A percentile compares a stretch with the other conserved stretches of the same genome.
phyloP scores from a whole-genome alignment of 352 stramenopile genomes.

The Pythium grandisporangium region DNA sequence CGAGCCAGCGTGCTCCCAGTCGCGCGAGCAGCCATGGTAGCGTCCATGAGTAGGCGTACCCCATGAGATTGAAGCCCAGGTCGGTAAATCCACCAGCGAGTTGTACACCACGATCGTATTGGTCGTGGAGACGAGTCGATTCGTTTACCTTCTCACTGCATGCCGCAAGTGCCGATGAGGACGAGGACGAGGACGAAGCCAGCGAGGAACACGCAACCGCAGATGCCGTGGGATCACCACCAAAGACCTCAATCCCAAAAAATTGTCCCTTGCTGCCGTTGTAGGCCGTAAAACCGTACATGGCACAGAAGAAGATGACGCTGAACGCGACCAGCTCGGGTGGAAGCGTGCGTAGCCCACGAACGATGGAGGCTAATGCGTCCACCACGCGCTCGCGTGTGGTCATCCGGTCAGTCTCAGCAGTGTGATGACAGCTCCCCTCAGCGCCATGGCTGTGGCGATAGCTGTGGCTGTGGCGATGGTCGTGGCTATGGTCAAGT shows the following conservation, averaged over 20 bases:
- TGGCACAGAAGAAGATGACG: slow-evolving; percentile 32
- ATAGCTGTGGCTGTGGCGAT: slow-evolving; percentile 30
- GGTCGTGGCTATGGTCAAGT: no score
- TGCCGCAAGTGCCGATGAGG: no score
- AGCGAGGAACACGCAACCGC: slow-evolving; percentile 18
- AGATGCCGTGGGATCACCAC: slow-evolving; percentile 17
- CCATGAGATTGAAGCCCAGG: slow-evolving; percentile 24
- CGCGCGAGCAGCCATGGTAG: slow-evolving; percentile 29
- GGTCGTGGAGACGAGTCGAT: no score
- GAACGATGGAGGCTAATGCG: slow-evolving; percentile 25
- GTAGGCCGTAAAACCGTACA: slow-evolving; percentile 56
- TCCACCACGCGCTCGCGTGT: slow-evolving; percentile 6
- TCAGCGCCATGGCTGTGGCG: slow-evolving; percentile 4
- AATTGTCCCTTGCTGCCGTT: slow-evolving; percentile 64
- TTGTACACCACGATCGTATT: slow-evolving; percentile 40
- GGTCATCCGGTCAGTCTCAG: background rate
- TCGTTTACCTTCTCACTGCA: no score
- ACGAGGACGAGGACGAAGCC: no score
- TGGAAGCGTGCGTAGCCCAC: slow-evolving; percentile 26
- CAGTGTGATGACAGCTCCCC: background rate
- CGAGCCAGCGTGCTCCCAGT: slow-evolving; percentile 25
- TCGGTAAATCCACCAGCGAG: slow-evolving; percentile 33
- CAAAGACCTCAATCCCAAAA: slow-evolving; percentile 32
- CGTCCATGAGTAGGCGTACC: slow-evolving; percentile 30
- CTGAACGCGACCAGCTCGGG: slow-evolving; percentile 24